These are phyloP conservation scores for Phytophthora chlamydospora DNA, from an alignment of 352 stramenopile species.

Conservation along the genomic window DNA sequence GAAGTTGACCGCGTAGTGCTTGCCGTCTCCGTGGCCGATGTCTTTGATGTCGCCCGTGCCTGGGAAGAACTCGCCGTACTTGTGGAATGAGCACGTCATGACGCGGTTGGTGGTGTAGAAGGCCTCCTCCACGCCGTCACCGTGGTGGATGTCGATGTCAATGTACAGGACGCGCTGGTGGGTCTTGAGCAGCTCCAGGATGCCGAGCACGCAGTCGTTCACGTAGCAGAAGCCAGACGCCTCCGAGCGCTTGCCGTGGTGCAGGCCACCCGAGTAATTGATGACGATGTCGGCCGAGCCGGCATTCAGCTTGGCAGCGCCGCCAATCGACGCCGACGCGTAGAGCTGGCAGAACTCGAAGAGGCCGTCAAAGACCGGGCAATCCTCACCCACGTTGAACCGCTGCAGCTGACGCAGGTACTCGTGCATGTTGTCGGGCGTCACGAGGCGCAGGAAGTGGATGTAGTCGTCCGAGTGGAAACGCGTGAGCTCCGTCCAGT, in stretches of 20 bases:
- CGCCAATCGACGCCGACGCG: constrained; percentile 96
- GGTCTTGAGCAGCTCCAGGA: constrained; percentile 98
- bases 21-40: constrained; percentile 90
- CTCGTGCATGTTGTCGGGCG: constrained; percentile 98
- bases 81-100: constrained; percentile 99
- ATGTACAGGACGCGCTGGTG: constrained; percentile 99
- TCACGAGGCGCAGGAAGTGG: constrained; percentile 98
- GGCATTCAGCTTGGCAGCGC: constrained; percentile 96
- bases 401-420: constrained; percentile 94
- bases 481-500: constrained; percentile 96
- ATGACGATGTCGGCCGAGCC: constrained; percentile 97
- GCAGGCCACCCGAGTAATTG: constrained; percentile 98
- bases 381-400: constrained; percentile 99
- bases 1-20: constrained; percentile 99
- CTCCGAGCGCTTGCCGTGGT: constrained; percentile 99
- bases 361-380: constrained; percentile 99
- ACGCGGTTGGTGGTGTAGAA: constrained; percentile 99
- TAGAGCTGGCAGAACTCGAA: constrained; percentile 99
- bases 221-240: constrained; percentile 99
- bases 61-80: constrained; percentile 99
- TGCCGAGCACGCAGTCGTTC: constrained; percentile 99
- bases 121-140: constrained; percentile 98
- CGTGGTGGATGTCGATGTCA: constrained; percentile 99
- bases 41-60: constrained; percentile 93
- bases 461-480: constrained; percentile 99